Evolutionary conservation across 371 early-diverging fungal species (phyloP).

Genomic region (Sporodiniella umbellata): DNA sequence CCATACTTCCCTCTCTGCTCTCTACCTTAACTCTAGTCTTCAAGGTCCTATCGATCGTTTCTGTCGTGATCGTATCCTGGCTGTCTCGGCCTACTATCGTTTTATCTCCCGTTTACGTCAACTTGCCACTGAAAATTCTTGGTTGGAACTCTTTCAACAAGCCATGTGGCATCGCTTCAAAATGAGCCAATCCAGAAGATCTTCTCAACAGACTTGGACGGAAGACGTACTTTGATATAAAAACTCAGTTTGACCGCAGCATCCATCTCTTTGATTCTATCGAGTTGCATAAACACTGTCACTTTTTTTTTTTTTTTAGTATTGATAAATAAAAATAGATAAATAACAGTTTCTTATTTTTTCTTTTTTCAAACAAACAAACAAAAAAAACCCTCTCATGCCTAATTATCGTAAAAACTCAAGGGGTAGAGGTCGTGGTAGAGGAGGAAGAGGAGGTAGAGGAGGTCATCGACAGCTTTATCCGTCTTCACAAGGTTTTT

Average conservation of each 20-base stretch:
- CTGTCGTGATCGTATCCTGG: conserved; percentile 68
- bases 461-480: conserved; percentile 18
- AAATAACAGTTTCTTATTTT: neutral
- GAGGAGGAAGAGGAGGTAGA: conserved; percentile 32
- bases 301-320: conserved; percentile 1
- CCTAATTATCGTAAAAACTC: conserved; percentile 7
- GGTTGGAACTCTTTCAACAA: conserved; percentile 57
- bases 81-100: conserved; percentile 63
- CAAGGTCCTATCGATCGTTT: conserved; percentile 65
- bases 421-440: conserved; percentile 31
- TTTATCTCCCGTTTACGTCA: conserved; percentile 59
- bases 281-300: neutral
- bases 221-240: too few relatives aligned
- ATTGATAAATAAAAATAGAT: too few relatives aligned
- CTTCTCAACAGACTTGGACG: neutral
- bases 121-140: conserved; percentile 48
- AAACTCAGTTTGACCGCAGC: too few relatives aligned
- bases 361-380: neutral
- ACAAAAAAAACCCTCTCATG: neutral
- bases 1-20: too few relatives aligned
- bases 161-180: conserved; percentile 53
- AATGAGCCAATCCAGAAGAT: conserved; percentile 51
- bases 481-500: conserved; percentile 17
- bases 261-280: too few relatives aligned
- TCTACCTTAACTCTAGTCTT: too few relatives aligned